Conservation (phyloP, 768 basidiomycete genomes). For the Leccinellum albellum region DNA sequence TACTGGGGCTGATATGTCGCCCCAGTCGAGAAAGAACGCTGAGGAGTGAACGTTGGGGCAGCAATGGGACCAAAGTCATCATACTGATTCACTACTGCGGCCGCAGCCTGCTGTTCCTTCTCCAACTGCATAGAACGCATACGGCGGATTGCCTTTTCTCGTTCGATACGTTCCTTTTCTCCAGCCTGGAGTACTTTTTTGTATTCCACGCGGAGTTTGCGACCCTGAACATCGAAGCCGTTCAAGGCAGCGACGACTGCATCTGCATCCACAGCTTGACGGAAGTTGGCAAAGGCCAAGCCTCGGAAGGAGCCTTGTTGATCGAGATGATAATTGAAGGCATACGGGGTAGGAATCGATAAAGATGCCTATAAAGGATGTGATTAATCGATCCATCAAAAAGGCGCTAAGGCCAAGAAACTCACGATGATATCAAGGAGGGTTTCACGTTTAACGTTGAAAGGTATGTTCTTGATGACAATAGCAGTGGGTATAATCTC, state of each 20-base stretch:
- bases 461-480: constrained; percentile 99
- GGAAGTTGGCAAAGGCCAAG: constrained; percentile 97
- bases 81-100: constrained; percentile 33
- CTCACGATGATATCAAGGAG: constrained; percentile 94
- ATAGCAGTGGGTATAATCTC: constrained; percentile 98
- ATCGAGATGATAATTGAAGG: constrained; percentile 99
- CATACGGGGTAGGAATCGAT: constrained; percentile 93
- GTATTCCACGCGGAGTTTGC: constrained; percentile 97
- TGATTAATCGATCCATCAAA: constrained; percentile 7
- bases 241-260: constrained; percentile 95
- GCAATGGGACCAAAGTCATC: constrained; percentile 71
- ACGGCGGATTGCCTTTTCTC: constrained; percentile 95
- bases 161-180: constrained; percentile 97
- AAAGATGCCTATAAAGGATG: constrained; percentile 65
- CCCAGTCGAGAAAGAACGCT: constrained; percentile 67
- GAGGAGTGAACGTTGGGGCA: constrained; percentile 58
- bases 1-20: constrained; percentile 61
- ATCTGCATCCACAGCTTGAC: constrained; percentile 86
- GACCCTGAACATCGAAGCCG: constrained; percentile 93
- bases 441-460: constrained; percentile 95
- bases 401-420: constrained; percentile 20
- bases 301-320: constrained; percentile 96
- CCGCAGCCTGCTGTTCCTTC: constrained; percentile 58
- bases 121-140: constrained; percentile 98
- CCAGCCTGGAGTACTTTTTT: constrained; percentile 99